Conservation (phyloP, 1,139 yeast species). For the Geotrichum carabidarum region DNA sequence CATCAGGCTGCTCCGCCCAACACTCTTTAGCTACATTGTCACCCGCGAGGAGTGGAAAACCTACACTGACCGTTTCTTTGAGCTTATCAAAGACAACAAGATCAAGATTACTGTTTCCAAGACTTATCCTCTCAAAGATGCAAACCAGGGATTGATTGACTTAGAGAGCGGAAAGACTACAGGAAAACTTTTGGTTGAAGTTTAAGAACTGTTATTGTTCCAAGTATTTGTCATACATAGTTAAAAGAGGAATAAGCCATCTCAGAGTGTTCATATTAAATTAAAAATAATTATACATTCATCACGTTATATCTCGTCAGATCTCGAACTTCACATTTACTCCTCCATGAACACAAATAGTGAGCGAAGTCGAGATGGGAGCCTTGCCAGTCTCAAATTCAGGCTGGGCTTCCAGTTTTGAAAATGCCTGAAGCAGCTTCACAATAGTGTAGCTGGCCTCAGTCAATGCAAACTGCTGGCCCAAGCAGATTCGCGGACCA, state of each 20-base stretch:
- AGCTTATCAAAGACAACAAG: slow-evolving; percentile 45
- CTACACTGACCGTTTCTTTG: slow-evolving; percentile 47
- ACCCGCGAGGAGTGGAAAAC: slow-evolving; percentile 55
- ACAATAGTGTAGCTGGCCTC: slow-evolving; percentile 49
- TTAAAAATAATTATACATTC: too few relatives aligned
- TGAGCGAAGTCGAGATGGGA: neutral
- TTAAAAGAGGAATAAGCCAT: too few relatives aligned
- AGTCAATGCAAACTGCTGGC: slow-evolving; percentile 56
- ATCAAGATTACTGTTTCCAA: slow-evolving; percentile 51
- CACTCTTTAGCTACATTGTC: slow-evolving; percentile 48
- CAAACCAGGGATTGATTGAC: slow-evolving; percentile 56
- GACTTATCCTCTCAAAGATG: slow-evolving; percentile 59
- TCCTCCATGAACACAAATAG: slow-evolving; percentile 11
- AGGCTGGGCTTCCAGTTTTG: neutral
- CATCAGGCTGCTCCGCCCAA: slow-evolving; percentile 60
- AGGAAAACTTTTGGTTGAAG: slow-evolving; percentile 65
- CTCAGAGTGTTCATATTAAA: too few relatives aligned
- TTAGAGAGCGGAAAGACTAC: slow-evolving; percentile 71
- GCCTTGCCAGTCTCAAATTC: neutral
- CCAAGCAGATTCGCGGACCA: slow-evolving; percentile 57
- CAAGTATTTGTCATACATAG: too few relatives aligned
- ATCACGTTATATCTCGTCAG: neutral
- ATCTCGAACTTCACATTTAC: neutral
- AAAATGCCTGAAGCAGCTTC: slow-evolving; percentile 39
- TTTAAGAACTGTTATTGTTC: slow-evolving; percentile 25